Base-by-base conservation (phyloP, 805 yeast genomes). In the Clavispora carvajalis region DNA sequence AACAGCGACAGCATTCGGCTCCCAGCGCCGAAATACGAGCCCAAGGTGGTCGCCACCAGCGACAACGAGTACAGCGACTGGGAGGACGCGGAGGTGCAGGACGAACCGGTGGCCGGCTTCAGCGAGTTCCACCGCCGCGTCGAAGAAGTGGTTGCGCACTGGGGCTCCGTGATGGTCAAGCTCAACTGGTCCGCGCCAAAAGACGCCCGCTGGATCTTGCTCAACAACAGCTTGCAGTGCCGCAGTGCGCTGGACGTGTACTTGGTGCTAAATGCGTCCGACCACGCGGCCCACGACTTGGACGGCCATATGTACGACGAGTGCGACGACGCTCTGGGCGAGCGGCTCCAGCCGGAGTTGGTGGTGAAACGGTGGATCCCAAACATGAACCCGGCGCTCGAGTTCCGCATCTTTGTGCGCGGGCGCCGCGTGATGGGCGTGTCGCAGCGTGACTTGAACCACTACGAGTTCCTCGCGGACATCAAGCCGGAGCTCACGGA, bases 121-220 rank as follows among this genome's bases (percentile, higher is more conserved):
- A 67, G 68, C 8, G 81, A 76, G 1, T 65, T 89, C 16, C 95
- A 90, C 54, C 51, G 64, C 0, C 51, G 67, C 33, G 68, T 91
- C 13, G 63, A 64, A 25, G 43, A 51, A 0, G 55, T 69, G 0
- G 74, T 93, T 11, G 66, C 70, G 33, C 65, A 74, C 21, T 62
- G 58, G 36, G 83, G 84, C 0, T 64, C 77, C 1, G 87, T 89
- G 2, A 73, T 87, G 1, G 98, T 98, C 1, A 93, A 93, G 55
- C 66, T 91, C 51, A 93, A 93, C 67, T 93, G 99, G 99, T 88
- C 97, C 1, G 85, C 96, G 1, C 99, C 99, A 1, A 82, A 81
- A 55, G 99, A 93, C 63, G 86, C 98, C 1, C 76, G 81, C 0
- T 93, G 98, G 99, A 91, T 93, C 16, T 64, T 85, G 53, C 74